A percentile compares a stretch with the other conserved stretches of the same genome.
Evolutionary conservation across 2,329 filamentous ascomycete species (phyloP).

Genomic region (Talaromyces sp.): DNA sequence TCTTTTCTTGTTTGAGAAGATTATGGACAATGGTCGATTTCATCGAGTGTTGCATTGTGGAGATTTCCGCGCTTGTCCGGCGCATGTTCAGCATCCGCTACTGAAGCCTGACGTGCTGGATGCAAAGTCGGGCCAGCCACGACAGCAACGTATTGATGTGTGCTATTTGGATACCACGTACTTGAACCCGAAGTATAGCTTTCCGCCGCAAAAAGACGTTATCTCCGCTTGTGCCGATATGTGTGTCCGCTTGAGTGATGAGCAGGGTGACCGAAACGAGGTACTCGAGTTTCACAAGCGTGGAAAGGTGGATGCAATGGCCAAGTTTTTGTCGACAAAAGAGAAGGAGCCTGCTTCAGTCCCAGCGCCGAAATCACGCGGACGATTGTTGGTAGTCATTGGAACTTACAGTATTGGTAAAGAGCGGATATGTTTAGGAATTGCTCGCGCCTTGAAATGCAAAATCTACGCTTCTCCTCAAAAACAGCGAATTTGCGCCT

Average conservation of each 20-base stretch:
- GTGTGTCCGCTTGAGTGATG: slow-evolving; percentile 72
- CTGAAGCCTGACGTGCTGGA: slow-evolving; percentile 73
- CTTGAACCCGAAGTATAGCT: slow-evolving; percentile 90
- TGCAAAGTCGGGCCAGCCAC: slow-evolving; percentile 64
- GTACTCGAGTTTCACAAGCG: slow-evolving; percentile 57
- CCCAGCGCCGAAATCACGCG: slow-evolving; percentile 7
- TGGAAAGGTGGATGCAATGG: slow-evolving; percentile 58
- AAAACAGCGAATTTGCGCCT: slow-evolving; percentile 80
- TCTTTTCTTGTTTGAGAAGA: slow-evolving; percentile 86
- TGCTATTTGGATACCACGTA: slow-evolving; percentile 99
- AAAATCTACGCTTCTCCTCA: slow-evolving; percentile 84
- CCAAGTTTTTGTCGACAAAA: slow-evolving; percentile 55
- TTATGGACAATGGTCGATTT: slow-evolving; percentile 59
- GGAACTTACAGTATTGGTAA: slow-evolving; percentile 98
- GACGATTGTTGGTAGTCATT: slow-evolving; percentile 82
- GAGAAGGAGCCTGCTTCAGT: slow-evolving; percentile 30
- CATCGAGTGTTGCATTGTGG: slow-evolving; percentile 92
- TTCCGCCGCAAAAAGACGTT: slow-evolving; percentile 84
- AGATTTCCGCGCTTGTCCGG: slow-evolving; percentile 87
- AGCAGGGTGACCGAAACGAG: slow-evolving; percentile 56
- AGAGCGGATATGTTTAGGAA: slow-evolving; percentile 89
- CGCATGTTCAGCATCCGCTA: slow-evolving; percentile 77
- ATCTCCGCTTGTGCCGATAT: slow-evolving; percentile 83
- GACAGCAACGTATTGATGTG: slow-evolving; percentile 84
- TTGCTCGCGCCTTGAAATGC: slow-evolving; percentile 76